Evolutionary conservation across 2,329 filamentous ascomycete genomes (phyloP).

Genomic region (Colletotrichum costaricense): DNA sequence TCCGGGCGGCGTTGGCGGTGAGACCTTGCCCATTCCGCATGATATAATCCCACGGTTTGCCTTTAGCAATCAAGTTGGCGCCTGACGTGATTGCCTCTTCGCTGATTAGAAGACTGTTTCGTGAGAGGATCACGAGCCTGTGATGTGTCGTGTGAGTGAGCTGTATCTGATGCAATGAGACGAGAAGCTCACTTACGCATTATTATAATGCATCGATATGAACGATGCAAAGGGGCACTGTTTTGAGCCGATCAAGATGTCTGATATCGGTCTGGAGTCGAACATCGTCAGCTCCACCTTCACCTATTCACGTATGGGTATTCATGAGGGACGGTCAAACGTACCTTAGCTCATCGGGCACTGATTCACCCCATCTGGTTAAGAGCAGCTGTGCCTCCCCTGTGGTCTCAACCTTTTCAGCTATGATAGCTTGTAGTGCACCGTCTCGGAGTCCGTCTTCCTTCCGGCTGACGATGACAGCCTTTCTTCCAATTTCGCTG

Average conservation of each 20-base stretch:
- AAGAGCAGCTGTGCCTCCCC: slow-evolving; percentile 25
- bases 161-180: neutral
- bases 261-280: slow-evolving; percentile 6
- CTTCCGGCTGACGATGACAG: slow-evolving; percentile 14
- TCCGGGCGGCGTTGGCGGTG: slow-evolving; percentile 20
- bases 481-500: slow-evolving; percentile 26
- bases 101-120: slow-evolving; percentile 29
- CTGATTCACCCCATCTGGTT: slow-evolving; percentile 29
- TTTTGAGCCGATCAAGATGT: slow-evolving; percentile 24
- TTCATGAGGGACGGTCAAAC: neutral
- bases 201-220: slow-evolving; percentile 28
- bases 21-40: slow-evolving; percentile 22
- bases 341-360: slow-evolving; percentile 28
- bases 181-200: neutral
- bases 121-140: slow-evolving; percentile 16
- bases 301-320: too few species aligned
- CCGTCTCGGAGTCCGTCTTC: slow-evolving; percentile 13
- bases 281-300: neutral
- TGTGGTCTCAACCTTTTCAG: slow-evolving; percentile 25
- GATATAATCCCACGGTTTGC: slow-evolving; percentile 29
- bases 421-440: slow-evolving; percentile 11
- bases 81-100: slow-evolving; percentile 17
- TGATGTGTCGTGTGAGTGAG: too few species aligned
- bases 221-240: slow-evolving; percentile 25
- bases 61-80: slow-evolving; percentile 23